Evolutionary conservation across 169 alveolate species (phyloP), one percentile per base, ranked within the genome.

Genomic region (Prorocentrum cordatum): DNA sequence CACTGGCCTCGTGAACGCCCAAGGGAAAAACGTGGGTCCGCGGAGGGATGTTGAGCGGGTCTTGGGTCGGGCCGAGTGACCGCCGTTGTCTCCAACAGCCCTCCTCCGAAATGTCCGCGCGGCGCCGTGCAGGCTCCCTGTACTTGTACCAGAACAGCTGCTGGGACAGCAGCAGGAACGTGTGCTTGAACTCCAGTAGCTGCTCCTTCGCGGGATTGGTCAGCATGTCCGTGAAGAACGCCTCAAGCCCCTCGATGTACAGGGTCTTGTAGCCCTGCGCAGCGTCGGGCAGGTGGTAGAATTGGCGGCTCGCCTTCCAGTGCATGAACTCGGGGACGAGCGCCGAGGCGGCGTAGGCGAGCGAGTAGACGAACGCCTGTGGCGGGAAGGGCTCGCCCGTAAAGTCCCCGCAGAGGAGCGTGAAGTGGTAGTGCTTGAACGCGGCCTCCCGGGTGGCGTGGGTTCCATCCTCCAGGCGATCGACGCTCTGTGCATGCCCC

Each of bases 101-200:
- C n/a, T n/a, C n/a, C n/a, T n/a, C n/a, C n/a, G n/a, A n/a, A n/a
- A n/a, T n/a, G n/a, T n/a, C n/a, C n/a, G n/a, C n/a, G n/a, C n/a
- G n/a, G n/a, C n/a, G n/a, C n/a, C 54, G 54, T 42, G 54, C 54
- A 12, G 54, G 54, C 54, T 42, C 54, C 54, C 54, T 42, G 16
- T 42, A 42, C n/a, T 16, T 9, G 54, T 42, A 42, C 54, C 54
- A 42, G 9, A 42, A 16, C n/a, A 42, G 54, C 9, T 42, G 54
- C 87, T 77, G 87, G 18, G 26, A 39, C 47, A 80, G 39, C 27
- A 80, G 66, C 2, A 68, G 61, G 58, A 80, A 80, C 36, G 90
- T 80, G 42, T 62, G 72, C 70, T 80, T 80, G 90, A 80, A 80
- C 90, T 80, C 90, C 80, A 80, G 61, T 77, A 80, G 36, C 27